Conservation (phyloP, 225 moss, liverwort and hornwort genomes). For the Bryum argenteum region DNA sequence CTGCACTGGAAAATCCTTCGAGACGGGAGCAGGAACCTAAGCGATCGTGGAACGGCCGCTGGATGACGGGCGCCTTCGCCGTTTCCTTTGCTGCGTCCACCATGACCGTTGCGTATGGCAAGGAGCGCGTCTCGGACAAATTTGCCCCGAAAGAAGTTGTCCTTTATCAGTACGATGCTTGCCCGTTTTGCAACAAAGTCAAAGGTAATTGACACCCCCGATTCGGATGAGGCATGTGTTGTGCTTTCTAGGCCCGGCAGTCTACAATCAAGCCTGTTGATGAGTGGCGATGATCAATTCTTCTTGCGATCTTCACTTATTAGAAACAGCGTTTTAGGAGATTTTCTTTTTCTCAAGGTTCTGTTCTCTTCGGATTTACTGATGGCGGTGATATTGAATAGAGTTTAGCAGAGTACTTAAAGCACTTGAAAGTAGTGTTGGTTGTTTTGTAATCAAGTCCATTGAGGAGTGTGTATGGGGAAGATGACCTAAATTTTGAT, state of each 20-base stretch:
- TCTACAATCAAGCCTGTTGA: background rate
- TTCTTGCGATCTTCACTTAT: too few relatives aligned
- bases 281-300: background rate
- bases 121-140: slow-evolving; percentile 66
- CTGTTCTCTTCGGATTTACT: too few relatives aligned
- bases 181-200: slow-evolving; percentile 99
- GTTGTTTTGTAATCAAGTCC: background rate
- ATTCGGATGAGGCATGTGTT: background rate
- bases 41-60: slow-evolving; percentile 29
- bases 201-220: slow-evolving; percentile 57
- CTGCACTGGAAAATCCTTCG: background rate
- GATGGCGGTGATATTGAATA: too few relatives aligned
- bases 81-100: slow-evolving; percentile 80
- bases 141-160: slow-evolving; percentile 78
- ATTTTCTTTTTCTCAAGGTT: too few relatives aligned
- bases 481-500: background rate
- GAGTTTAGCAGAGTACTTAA: too few relatives aligned
- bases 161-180: slow-evolving; percentile 90
- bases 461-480: background rate
- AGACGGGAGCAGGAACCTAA: slow-evolving; percentile 10
- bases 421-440: too few relatives aligned
- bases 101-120: slow-evolving; percentile 58
- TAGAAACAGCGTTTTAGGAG: too few relatives aligned
- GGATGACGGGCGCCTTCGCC: slow-evolving; percentile 72
- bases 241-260: background rate